Conservation (phyloP, 108 stramenopile genomes). For the Schizochytrium sp. region DNA sequence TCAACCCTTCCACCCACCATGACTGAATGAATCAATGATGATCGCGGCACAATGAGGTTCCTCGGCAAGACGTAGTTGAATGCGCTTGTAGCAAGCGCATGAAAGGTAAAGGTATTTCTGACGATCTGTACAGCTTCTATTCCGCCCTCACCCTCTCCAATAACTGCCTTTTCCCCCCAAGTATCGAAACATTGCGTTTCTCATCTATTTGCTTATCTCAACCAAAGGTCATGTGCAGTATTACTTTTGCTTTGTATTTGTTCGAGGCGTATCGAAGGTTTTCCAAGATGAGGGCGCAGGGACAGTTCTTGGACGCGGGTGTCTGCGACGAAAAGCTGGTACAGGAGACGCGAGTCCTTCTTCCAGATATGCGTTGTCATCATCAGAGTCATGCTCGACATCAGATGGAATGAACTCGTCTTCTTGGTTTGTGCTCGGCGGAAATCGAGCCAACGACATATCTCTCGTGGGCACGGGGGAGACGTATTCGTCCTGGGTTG, state of each 20-base stretch:
- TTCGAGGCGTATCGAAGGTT: neutral
- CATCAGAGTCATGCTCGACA: neutral
- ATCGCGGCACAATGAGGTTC: no score
- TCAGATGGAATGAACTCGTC: neutral
- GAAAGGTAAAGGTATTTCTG: no score
- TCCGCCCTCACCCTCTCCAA: no score
- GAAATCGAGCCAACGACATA: neutral
- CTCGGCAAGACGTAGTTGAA: no score
- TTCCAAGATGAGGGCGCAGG: neutral
- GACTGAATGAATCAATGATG: no score
- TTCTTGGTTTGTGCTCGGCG: neutral
- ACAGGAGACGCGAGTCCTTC: neutral
- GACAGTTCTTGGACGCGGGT: neutral
- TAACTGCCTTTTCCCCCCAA: no score
- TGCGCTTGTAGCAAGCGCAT: no score
- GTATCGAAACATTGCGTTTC: no score
- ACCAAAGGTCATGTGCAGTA: neutral
- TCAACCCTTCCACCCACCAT: no score
- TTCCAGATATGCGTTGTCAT: neutral
- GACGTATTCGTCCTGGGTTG: no score
- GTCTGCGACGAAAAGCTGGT: neutral
- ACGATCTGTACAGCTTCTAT: no score
- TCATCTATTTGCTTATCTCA: no score
- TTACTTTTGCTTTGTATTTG: neutral
- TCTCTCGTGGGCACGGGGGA: neutral